Evolutionary conservation across 768 basidiomycete genomes (phyloP).

Genomic region (Kockovaella imperatae): DNA sequence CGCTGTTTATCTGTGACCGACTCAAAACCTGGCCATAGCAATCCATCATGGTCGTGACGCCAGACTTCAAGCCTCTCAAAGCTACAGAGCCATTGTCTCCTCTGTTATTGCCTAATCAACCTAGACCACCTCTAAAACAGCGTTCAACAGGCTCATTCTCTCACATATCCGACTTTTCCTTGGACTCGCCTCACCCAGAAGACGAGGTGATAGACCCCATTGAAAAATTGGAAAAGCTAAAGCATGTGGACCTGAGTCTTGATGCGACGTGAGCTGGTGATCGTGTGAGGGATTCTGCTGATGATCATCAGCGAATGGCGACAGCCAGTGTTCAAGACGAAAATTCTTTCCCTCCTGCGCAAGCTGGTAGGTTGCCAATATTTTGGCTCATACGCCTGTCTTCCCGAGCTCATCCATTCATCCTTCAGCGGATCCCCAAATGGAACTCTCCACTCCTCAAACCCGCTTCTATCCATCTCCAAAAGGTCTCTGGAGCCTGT

Average conservation of each 20-base stretch:
- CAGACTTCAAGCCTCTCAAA: background rate
- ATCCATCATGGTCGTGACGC: slow-evolving; percentile 1
- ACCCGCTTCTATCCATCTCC: slow-evolving; percentile 51
- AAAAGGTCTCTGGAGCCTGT: slow-evolving; percentile 79
- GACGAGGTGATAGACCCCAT: slow-evolving; percentile 7
- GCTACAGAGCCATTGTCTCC: background rate
- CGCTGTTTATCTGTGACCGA: too few relatives aligned
- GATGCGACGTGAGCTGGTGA: slow-evolving; percentile 31
- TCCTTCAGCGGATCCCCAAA: slow-evolving; percentile 31
- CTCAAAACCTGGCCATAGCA: too few relatives aligned
- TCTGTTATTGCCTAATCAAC: background rate
- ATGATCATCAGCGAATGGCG: slow-evolving; percentile 30
- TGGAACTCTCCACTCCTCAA: slow-evolving; percentile 39
- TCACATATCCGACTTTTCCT: slow-evolving; percentile 32
- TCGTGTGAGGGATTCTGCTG: background rate
- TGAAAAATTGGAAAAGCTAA: slow-evolving; percentile 26
- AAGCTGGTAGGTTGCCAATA: slow-evolving; percentile 19
- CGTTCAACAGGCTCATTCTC: slow-evolving; percentile 32
- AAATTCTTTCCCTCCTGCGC: slow-evolving; percentile 34
- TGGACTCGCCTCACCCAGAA: slow-evolving; percentile 18
- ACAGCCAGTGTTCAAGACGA: slow-evolving; percentile 40
- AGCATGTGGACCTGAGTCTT: slow-evolving; percentile 32
- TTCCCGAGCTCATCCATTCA: background rate
- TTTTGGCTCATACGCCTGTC: background rate
- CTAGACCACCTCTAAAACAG: slow-evolving; percentile 20